Conservation (phyloP, 805 yeast genomes). For the Barnettozyma populi region DNA sequence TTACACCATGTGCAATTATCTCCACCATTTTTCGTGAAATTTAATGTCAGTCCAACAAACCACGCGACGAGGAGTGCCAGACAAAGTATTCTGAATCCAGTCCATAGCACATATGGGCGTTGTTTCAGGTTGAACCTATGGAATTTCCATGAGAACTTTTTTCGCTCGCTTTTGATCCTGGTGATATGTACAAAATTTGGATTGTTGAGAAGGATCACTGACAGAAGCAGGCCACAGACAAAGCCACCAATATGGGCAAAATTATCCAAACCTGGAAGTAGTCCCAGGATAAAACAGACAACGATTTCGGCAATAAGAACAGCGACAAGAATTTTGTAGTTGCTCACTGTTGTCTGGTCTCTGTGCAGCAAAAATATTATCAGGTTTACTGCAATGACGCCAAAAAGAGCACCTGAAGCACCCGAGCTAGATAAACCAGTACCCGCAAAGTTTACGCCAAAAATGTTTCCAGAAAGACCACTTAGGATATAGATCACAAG, state of each 20-base stretch:
- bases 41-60: slow-evolving; percentile 43
- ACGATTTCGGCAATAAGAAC: slow-evolving; percentile 52
- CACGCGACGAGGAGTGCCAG: slow-evolving; percentile 43
- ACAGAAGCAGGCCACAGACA: slow-evolving; percentile 49
- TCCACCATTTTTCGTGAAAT: slow-evolving; percentile 44
- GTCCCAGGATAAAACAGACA: slow-evolving; percentile 55
- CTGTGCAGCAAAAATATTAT: slow-evolving; percentile 45
- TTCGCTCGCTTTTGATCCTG: slow-evolving; percentile 3
- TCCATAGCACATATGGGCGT: slow-evolving; percentile 47
- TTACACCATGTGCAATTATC: slow-evolving; percentile 66
- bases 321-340: slow-evolving; percentile 40
- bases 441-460: slow-evolving; percentile 68
- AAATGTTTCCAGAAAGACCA: slow-evolving; percentile 61
- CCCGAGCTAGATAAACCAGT: slow-evolving; percentile 63
- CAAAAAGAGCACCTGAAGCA: slow-evolving; percentile 68
- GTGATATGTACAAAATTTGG: slow-evolving; percentile 39
- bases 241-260: slow-evolving; percentile 76
- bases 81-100: slow-evolving; percentile 38
- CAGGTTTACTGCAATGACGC: slow-evolving; percentile 58
- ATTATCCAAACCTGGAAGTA: slow-evolving; percentile 70
- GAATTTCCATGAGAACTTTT: slow-evolving; percentile 10
- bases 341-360: slow-evolving; percentile 42
- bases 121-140: slow-evolving; percentile 27
- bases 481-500: slow-evolving; percentile 50
- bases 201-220: slow-evolving; percentile 46